A percentile compares a stretch with the other conserved stretches of the same genome.
Evolutionary conservation across 495 filamentous ascomycete species (phyloP).

Genomic region (Annulohypoxylon stygium): DNA sequence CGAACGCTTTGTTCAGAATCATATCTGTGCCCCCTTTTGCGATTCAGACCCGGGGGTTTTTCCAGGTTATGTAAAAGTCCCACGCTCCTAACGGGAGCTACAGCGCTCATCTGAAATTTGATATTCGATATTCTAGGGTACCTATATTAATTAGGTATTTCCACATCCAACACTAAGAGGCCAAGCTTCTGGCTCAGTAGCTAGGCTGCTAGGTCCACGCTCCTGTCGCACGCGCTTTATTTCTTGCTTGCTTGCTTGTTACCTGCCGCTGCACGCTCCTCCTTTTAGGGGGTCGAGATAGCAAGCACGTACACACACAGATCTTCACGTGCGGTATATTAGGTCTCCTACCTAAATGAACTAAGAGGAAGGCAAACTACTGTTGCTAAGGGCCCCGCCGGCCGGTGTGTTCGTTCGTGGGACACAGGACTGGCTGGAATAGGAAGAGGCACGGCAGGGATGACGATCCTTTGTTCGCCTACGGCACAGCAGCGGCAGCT

Average conservation of each 20-base stretch:
- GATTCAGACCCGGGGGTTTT: not conserved
- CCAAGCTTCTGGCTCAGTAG: not conserved
- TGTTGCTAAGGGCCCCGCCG: conserved; percentile 20
- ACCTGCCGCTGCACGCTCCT: conserved; percentile 1
- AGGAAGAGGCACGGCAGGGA: conserved; percentile 30
- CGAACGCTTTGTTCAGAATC: conserved; percentile 2
- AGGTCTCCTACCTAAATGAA: not conserved
- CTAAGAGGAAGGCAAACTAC: conserved; percentile 1
- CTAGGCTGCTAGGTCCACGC: not conserved
- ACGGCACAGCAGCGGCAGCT: conserved; percentile 28
- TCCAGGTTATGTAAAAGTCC: conserved; percentile 1
- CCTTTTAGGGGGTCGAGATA: not conserved
- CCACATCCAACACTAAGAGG: conserved; percentile 1
- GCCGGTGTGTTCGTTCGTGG: conserved; percentile 35
- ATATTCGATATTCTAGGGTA: not conserved
- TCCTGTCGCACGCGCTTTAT: conserved; percentile 6
- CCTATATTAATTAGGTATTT: not conserved
- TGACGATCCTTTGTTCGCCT: conserved; percentile 42
- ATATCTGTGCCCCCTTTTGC: not conserved
- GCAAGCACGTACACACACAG: not conserved
- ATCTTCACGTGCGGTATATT: conserved; percentile 4
- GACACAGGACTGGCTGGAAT: conserved; percentile 15
- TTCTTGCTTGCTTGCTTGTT: conserved; percentile 9
- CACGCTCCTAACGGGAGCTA: not conserved
- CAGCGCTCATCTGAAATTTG: not conserved